Base-by-base conservation (phyloP, 2,329 filamentous ascomycete genomes). In the Chalara sp. region DNA sequence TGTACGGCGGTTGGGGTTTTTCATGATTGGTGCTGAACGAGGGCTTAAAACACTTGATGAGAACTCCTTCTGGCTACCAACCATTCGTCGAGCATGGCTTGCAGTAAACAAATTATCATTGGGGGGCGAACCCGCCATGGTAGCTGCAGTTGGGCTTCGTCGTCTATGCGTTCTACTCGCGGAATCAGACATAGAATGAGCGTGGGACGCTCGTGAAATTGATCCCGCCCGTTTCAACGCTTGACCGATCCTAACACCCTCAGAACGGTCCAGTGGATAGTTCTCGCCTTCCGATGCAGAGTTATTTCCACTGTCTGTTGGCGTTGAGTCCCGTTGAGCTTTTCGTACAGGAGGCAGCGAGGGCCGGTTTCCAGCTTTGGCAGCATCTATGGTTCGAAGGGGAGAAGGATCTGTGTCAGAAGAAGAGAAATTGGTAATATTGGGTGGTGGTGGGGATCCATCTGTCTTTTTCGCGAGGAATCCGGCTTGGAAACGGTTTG, bases 401-500 rank as follows among this genome's bases (percentile, higher is more conserved):
- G 79, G 75, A 0, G 80, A 81, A 33, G 72, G 74, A 52, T 84
- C 81, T 33, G 64, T 65, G 46, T 72, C 73, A 12, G 73, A 72
- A 21, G 81, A 82, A 4, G 80, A 80, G 28, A 79, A 76, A 39
- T 83, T 68, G 47, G 76, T 76, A 30, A 80, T 72, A n/a, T 76
- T 77, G 52, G 84, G 68, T 11, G 71, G 70, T 11, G 79, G 76
- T 4, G 87, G 85, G 3, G 86, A 89, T 47, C 79, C 83, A 44
- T 78, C 72, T 2, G 65, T 60, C 40, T 68, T 83, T 66, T 84
- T 86, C 1, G 87, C 83, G 29, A 97, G 72, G 67, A 96, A 96
- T 5, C 92, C 92, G 2, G 90, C 79, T 61, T 95, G 88, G 71
- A 97, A 97, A 42, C 92, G 81, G 69, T 80, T 87, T 47, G 80